Evolutionary conservation across 768 basidiomycete genomes (phyloP).

Genomic region (Rhodocollybia butyracea): DNA sequence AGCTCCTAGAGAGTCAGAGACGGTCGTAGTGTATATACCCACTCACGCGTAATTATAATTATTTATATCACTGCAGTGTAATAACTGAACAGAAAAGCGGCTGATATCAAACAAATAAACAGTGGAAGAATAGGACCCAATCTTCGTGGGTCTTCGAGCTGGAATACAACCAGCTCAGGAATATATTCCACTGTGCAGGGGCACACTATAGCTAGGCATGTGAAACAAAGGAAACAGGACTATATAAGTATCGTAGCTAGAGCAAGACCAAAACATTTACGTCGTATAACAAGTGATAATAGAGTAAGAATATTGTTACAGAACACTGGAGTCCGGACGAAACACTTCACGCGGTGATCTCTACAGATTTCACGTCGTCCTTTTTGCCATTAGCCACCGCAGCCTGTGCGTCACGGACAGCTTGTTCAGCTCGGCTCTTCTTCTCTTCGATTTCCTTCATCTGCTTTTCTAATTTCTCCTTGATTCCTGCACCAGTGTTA

Average conservation of each 20-base stretch:
- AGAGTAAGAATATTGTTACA: not conserved
- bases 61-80: not conserved
- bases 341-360: conserved; percentile 34
- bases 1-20: conserved; percentile 1
- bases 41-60: not conserved
- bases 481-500: conserved; percentile 47
- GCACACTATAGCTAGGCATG: not conserved
- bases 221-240: not conserved
- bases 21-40: not conserved
- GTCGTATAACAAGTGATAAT: not conserved
- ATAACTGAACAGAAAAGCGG: not conserved
- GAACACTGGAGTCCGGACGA: not conserved
- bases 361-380: conserved; percentile 50
- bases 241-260: not conserved
- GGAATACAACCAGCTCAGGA: not conserved
- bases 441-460: conserved; percentile 68
- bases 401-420: conserved; percentile 61
- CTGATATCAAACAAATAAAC: not conserved
- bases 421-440: conserved; percentile 59
- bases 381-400: conserved; percentile 56
- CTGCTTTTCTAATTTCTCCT: conserved; percentile 44
- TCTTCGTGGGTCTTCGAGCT: conserved; percentile 2
- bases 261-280: not conserved
- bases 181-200: conserved; percentile 1
- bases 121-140: not conserved